Conservation (phyloP, 495 filamentous ascomycete species). For the Pseudotulostoma volvatum region DNA sequence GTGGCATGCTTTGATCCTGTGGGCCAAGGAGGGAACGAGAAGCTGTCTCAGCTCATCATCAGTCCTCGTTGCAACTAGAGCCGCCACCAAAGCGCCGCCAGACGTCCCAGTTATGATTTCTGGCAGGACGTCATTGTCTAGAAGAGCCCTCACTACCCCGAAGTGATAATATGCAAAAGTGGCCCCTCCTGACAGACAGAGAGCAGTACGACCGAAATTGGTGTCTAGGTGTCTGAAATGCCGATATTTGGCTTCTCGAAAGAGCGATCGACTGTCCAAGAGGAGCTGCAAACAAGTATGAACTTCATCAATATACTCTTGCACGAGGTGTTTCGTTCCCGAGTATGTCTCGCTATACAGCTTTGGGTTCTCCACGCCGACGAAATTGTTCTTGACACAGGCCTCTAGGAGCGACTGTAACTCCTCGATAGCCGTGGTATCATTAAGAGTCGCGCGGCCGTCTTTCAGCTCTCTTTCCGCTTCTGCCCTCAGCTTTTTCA, state of each 20-base stretch:
- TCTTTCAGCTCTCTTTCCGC: conserved; percentile 27
- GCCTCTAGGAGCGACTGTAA: conserved; percentile 63
- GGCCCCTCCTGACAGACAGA: conserved; percentile 89
- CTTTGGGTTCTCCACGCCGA: conserved; percentile 82
- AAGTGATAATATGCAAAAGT: conserved; percentile 96
- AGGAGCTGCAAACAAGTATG: conserved; percentile 47
- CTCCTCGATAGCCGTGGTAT: conserved; percentile 46
- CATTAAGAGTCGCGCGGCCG: conserved; percentile 11
- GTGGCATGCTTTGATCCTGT: conserved; percentile 70
- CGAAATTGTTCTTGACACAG: conserved; percentile 94
- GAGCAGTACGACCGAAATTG: conserved; percentile 82
- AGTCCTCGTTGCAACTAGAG: conserved; percentile 73
- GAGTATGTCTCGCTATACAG: conserved; percentile 94
- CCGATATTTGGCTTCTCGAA: conserved; percentile 57
- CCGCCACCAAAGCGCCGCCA: conserved; percentile 83
- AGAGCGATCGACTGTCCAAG: conserved; percentile 44
- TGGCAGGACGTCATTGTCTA: conserved; percentile 73
- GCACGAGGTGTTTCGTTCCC: conserved; percentile 83
- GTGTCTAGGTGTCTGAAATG: conserved; percentile 77
- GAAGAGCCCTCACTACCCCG: conserved; percentile 75
- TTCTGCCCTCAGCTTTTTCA: conserved; percentile 46
- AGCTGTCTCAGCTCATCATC: conserved; percentile 76
- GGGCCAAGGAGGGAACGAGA: conserved; percentile 69
- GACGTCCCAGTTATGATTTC: conserved; percentile 93
- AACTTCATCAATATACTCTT: conserved; percentile 71